Base-by-base conservation (phyloP, 2,329 filamentous ascomycete species). In the Epichloe scottii region DNA sequence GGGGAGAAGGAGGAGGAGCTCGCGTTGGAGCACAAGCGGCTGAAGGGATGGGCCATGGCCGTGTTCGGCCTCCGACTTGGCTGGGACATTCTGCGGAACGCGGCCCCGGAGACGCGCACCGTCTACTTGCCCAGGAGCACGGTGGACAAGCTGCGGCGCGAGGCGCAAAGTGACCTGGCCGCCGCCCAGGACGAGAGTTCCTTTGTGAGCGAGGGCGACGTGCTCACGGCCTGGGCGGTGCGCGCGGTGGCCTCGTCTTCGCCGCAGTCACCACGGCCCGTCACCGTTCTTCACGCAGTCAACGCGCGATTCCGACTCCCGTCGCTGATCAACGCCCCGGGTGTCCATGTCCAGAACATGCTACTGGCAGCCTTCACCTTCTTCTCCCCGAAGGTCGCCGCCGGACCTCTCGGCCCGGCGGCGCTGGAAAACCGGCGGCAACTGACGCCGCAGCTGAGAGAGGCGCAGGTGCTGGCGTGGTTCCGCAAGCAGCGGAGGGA, bases 311-410 rank as follows among this genome's bases (percentile, higher is more conserved):
- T 23, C 23, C 23, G 23, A 23, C 23, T 23, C 23, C 49, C 54
- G 21, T 48, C 50, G 6, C 42, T 60, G 5, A 41, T 51, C 10
- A 48, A 57, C 1, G 42, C 23, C 23, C 23, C 23, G 8, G 62
- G 55, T 17, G 58, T 55, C 10, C 64, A 61, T 45, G 45, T 63
- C 3, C 62, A 64, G 49, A 46, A 46, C 30, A 10, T 46, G 19
- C 2, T 23, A 6, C 6, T 23, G 23, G 5, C 5, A 26, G 19
- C 11, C 19, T 43, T 14, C 21, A 14, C 21, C 1, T 15, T 5
- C 12, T 10, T 30, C 6, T 43, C 19, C 19, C 12, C 4, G 19
- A 1, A 14, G 30, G 21, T 6, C 2, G 21, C 21, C 19, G 21
- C 3, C 11, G 21, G 19, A 14, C 5, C 41, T 26, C 41, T 23